phyloP scores from a whole-genome alignment of 352 stramenopile species.

The Pythium insidiosum region DNA sequence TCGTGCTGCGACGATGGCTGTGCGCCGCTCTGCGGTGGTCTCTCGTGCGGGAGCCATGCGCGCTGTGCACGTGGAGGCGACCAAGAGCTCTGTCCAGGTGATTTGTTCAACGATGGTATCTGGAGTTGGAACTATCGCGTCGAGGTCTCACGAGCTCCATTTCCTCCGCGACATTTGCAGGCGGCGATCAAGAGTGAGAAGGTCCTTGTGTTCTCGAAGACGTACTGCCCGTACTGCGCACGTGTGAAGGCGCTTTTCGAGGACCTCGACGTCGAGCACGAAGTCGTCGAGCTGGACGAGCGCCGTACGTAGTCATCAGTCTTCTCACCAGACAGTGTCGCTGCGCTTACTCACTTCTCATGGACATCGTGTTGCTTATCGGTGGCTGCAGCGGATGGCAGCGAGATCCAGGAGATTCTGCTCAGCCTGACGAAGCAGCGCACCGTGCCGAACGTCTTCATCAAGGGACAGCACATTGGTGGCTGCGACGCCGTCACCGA shows the following conservation, averaged over 20 bases:
- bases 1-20: too few relatives aligned
- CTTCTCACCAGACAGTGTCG: too few relatives aligned
- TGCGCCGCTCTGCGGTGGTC: too few relatives aligned
- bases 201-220: slow-evolving; percentile 94
- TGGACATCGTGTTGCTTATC: too few relatives aligned
- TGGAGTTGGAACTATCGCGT: slow-evolving; percentile 2
- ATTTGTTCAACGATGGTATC: too few relatives aligned
- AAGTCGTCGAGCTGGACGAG: slow-evolving; percentile 68
- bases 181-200: slow-evolving; percentile 53
- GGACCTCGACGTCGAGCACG: slow-evolving; percentile 50
- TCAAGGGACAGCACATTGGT: slow-evolving; percentile 94
- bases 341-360: too few relatives aligned
- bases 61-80: slow-evolving; percentile 52
- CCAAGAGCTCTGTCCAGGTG: slow-evolving; percentile 49
- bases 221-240: slow-evolving; percentile 90
- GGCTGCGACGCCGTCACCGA: slow-evolving; percentile 81
- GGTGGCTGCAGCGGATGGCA: slow-evolving; percentile 78
- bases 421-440: slow-evolving; percentile 90
- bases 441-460: slow-evolving; percentile 98
- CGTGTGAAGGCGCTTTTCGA: slow-evolving; percentile 87
- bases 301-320: slow-evolving; percentile 35
- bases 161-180: slow-evolving; percentile 12
- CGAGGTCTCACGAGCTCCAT: not conserved
- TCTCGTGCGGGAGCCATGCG: too few relatives aligned
- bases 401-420: slow-evolving; percentile 88